A percentile compares a stretch with the other conserved stretches of the same genome.
phyloP scores from a whole-genome alignment of 2,329 filamentous ascomycete genomes.

The Colletotrichum higginsianum region DNA sequence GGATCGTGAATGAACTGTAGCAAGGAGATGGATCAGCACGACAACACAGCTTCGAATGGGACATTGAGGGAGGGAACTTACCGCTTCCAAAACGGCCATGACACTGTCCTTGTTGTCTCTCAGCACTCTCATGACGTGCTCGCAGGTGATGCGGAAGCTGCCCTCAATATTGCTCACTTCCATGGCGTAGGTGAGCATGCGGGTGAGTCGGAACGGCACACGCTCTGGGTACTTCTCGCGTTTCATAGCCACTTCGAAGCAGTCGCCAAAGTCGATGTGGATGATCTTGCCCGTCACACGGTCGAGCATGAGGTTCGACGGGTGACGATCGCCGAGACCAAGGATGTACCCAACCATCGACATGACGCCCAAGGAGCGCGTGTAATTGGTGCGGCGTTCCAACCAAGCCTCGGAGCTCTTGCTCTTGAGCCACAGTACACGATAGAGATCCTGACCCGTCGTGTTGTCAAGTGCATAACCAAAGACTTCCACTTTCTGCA shows the following conservation, averaged over 20 bases:
- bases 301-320: slow-evolving; percentile 98
- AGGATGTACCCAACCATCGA: slow-evolving; percentile 99
- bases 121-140: slow-evolving; percentile 97
- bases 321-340: slow-evolving; percentile 95
- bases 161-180: slow-evolving; percentile 99
- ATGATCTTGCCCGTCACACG: slow-evolving; percentile 96
- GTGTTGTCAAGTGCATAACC: slow-evolving; percentile 99
- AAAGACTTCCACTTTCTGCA: slow-evolving; percentile 99
- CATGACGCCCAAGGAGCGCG: slow-evolving; percentile 96
- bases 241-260: slow-evolving; percentile 99
- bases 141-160: slow-evolving; percentile 97
- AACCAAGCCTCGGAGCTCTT: slow-evolving; percentile 99
- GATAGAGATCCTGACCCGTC: slow-evolving; percentile 97
- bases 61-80: slow-evolving; percentile 65
- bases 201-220: slow-evolving; percentile 96
- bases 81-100: slow-evolving; percentile 97
- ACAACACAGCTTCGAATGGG: neutral
- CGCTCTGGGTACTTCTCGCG: slow-evolving; percentile 98
- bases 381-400: slow-evolving; percentile 98
- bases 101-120: slow-evolving; percentile 98
- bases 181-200: slow-evolving; percentile 99
- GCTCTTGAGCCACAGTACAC: slow-evolving; percentile 98
- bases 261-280: slow-evolving; percentile 99
- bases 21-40: slow-evolving; percentile 42
- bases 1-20: slow-evolving; percentile 96